These are phyloP conservation scores for Limonium bicolor DNA, from an alignment of 148 eudicot genomes.

Conservation along the genomic window DNA sequence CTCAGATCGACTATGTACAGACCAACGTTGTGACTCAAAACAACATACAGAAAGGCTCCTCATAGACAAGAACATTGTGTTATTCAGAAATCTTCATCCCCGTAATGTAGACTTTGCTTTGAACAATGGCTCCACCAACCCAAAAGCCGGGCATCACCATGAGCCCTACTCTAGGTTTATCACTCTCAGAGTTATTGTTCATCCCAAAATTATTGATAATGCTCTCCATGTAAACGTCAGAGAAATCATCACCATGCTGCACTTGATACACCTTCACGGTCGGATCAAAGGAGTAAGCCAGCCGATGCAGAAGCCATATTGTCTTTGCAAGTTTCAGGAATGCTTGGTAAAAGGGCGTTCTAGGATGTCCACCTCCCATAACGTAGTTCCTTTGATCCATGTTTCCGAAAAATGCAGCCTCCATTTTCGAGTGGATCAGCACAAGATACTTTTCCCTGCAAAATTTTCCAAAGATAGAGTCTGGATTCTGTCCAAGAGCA, in stretches of 20 bases:
- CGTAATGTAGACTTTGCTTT: constrained; percentile 61
- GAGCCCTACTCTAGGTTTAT: constrained; percentile 69
- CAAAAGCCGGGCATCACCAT: constrained; percentile 98
- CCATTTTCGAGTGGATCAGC: constrained; percentile 84
- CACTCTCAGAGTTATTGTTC: constrained; percentile 36
- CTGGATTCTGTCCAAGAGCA: constrained; percentile 73
- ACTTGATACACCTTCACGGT: constrained; percentile 77
- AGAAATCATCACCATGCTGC: constrained; percentile 53
- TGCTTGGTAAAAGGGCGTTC: constrained; percentile 90
- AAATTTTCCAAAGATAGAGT: constrained; percentile 71
- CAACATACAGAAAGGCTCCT: no score
- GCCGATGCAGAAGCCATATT: constrained; percentile 76
- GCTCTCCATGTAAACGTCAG: constrained; percentile 87
- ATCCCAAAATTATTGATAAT: constrained; percentile 39
- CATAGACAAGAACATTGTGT: no score
- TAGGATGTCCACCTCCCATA: constrained; percentile 89
- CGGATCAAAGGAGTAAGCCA: constrained; percentile 83
- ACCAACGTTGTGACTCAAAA: no score
- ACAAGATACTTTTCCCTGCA: constrained; percentile 66
- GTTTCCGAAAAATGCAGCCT: constrained; percentile 83
- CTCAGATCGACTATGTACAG: no score
- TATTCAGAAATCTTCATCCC: constrained; percentile 58
- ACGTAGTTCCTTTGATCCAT: constrained; percentile 80
- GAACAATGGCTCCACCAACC: constrained; percentile 68
- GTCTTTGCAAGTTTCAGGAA: constrained; percentile 81